Evolutionary conservation across 2,329 filamentous ascomycete genomes (phyloP), one percentile per base, ranked within the genome.

Genomic region (Teratosphaeria viscida): DNA sequence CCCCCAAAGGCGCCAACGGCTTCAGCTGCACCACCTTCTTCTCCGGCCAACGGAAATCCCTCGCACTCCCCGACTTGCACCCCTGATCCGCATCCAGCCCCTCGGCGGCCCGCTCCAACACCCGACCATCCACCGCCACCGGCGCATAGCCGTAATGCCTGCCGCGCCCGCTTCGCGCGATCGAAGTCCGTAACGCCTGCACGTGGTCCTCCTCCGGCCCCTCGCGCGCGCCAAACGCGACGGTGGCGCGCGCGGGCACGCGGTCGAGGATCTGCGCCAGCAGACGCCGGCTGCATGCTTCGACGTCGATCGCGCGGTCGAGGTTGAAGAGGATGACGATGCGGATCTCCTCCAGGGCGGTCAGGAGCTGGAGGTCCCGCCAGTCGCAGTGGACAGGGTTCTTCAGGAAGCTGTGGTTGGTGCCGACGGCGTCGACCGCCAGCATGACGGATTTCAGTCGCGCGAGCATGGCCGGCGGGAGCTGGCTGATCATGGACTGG

Each of bases 211-310:
- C 53, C 58, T 65, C 63, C 16, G 58, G 59, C 3, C 58, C 58
- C 23, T 39, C 55, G 34, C 57, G 47, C 5, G 59, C 53, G 5
- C 60, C 63, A 39, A 61, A 62, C 12, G 59, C 35, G n/a, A 65
- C 14, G 55, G 60, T 47, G 54, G 62, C 63, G 8, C 57, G 34
- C 7, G 54, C 57, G 12, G 63, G 63, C n/a, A 65, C 55, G 23
- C 63, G 62, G 53, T 65, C 65, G 73, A 63, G 59, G 49, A 64
- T 59, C 14, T 64, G 59, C 16, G 52, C 53, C 5, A 66, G 59
- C 19, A 66, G 57, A 19, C 52, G 35, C 16, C 54, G 47, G 57
- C 59, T 57, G 19, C 60, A 52, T 12, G 35, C 26, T 8, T 54
- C 55, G 23, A 39, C 35, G 2, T 57, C 60, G 62, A 52, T 61